Evolutionary conservation across 345 rosid species (phyloP), one percentile per base, ranked within the genome.

Genomic region (Cardamine occulta): DNA sequence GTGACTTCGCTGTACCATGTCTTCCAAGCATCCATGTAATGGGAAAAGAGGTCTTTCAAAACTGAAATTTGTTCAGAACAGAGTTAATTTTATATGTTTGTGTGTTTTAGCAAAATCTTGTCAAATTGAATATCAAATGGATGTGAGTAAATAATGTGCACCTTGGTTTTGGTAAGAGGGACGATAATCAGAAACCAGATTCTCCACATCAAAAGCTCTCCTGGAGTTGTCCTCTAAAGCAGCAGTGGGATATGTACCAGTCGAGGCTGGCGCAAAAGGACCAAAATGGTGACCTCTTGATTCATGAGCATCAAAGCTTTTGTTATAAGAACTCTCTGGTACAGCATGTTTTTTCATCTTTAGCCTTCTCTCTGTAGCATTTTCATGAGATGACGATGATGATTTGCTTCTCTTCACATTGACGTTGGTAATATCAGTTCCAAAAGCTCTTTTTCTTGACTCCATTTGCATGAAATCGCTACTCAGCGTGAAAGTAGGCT

Each of bases 1-100:
- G 85, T 88, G 40, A 90, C 88, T 85, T 89, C 91, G 8, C 87
- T 80, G 82, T 80, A 89, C 96, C 97, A 94, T 74, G 91, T 83
- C 66, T 85, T 82, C 97, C 97, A 94, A 32, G 97, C 98, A 62
- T 91, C 96, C 88, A 83, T 81, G 82, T 89, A 94, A 84, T 94
- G 97, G 29, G 83, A 75, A 77, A 94, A 94, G 17, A 94, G 91
- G 21, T 91, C 98, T 80, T 74, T 83, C 78, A 89, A 71, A 63
- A 91, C 98, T 91, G 89, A 73, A 82, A 83, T 62, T 63, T 52
- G 40, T 54, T 23, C n/a, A 76, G 23, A 61, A 28, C 13, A 19
- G 18, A 42, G 63, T 51, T 77, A 12, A 8, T 28, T 64, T 34
- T 17, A 63, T 2, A 54, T 11, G 18, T 59, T 60, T 32, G 19